A percentile compares a stretch with the other conserved stretches of the same genome.
Evolutionary conservation across 78 protist species (phyloP).

Genomic region (Dictyostelium capitatum): DNA sequence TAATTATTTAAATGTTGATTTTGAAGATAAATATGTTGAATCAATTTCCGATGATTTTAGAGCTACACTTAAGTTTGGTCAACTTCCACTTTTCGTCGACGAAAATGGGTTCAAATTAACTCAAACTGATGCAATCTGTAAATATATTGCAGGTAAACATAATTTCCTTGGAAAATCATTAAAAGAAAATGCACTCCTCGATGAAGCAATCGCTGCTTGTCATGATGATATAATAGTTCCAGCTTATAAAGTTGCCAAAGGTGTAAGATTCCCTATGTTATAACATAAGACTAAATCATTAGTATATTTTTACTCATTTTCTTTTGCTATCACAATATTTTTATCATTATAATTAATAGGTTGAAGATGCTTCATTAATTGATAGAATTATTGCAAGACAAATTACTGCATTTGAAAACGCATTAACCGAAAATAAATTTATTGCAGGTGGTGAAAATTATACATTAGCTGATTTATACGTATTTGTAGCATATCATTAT

Average conservation of each 20-base stretch:
- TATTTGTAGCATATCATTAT: not conserved
- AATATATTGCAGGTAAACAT: not conserved
- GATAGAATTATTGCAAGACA: slow-evolving; percentile 24
- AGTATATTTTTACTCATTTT: not conserved
- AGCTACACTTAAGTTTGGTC: not conserved
- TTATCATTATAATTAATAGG: not conserved
- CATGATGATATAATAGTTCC: not conserved
- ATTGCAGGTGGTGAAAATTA: not conserved
- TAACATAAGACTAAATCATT: too few species aligned
- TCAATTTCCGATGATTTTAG: slow-evolving; percentile 1
- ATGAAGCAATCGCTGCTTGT: not conserved
- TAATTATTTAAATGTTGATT: not conserved
- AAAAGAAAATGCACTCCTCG: slow-evolving; percentile 6
- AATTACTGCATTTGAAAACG: not conserved
- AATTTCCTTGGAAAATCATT: slow-evolving; percentile 16
- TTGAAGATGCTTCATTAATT: not conserved
- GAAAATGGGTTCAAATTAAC: not conserved
- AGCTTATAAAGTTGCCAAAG: slow-evolving; percentile 28
- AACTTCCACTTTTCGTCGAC: not conserved
- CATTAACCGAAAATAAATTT: not conserved
- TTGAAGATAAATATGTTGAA: not conserved
- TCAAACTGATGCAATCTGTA: slow-evolving; percentile 25
- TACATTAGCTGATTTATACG: slow-evolving; percentile 24
- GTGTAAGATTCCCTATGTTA: too few species aligned
- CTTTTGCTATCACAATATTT: too few species aligned